Base-by-base conservation (phyloP, 306 rosid genomes). In the Macrotyloma uniflorum region DNA sequence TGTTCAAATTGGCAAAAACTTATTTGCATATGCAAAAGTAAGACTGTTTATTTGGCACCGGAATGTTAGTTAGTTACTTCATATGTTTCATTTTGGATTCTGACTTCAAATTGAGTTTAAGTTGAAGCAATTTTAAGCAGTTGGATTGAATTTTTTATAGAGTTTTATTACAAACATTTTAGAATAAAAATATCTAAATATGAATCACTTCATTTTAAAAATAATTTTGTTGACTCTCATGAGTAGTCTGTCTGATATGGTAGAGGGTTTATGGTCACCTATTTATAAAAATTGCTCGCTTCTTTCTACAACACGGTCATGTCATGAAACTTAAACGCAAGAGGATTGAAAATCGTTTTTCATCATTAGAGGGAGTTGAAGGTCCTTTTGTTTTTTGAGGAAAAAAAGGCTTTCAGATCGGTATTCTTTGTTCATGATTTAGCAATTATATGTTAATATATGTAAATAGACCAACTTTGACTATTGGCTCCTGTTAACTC, bases 371-470 rank as follows among this genome's bases (percentile, higher is more conserved):
- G 61, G n/a, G 18, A 26, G 19, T 69, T 12, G 54, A 28, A 15
- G 57, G 12, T 51, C 10, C 43, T 26, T 4, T 28, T 43, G 18
- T 16, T 20, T 14, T 30, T 24, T 32, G 3, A 14, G 15, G 3
- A 7, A 23, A 33, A 5, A 19, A 22, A 8, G 20, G 67, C 57
- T 46, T 38, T 73, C 67, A 11, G 66, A 47, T 18, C 20, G 19
- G 47, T 50, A 23, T 43, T 61, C 23, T 57, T 24, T 72, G 66
- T 49, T 35, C 61, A 47, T 40, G 77, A 58, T 67, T 79, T 35
- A 5, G 46, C 54, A 59, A 36, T 69, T 47, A 20, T 28, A 32
- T 47, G 62, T 67, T 16, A 30, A 68, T 50, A 8, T 28, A 32
- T 8, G 19, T 9, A 69, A 53, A n/a, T n/a, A 33, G 81, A 1